A percentile compares a stretch with the other conserved stretches of the same genome.
Conservation (phyloP, 371 early-diverging fungal genomes). For the Rhizomucor miehei region DNA sequence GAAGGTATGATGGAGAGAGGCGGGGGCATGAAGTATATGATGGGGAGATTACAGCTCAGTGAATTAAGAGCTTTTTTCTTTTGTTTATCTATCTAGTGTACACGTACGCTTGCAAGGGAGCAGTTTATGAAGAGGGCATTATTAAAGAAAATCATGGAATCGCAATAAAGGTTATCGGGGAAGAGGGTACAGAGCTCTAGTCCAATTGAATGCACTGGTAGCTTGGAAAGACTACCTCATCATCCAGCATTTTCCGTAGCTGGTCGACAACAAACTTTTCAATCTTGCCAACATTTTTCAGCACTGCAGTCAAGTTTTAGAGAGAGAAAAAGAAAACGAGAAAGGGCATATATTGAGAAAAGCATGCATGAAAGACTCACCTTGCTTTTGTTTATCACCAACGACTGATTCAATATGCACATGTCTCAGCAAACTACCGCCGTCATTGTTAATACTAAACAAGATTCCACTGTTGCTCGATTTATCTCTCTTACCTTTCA, state of each 20-base stretch:
- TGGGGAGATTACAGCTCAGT: too few species aligned
- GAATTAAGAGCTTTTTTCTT: background rate
- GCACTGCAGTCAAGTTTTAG: conserved; percentile 35
- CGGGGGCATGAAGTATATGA: conserved; percentile 7
- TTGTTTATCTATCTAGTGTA: conserved; percentile 40
- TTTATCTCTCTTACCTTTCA: conserved; percentile 24
- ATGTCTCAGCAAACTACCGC: conserved; percentile 62
- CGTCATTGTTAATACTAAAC: background rate
- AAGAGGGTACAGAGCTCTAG: conserved; percentile 1
- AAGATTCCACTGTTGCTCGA: background rate
- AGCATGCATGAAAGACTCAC: conserved; percentile 31
- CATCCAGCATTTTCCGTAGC: conserved; percentile 82
- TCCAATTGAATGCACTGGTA: conserved; percentile 48
- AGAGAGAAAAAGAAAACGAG: background rate
- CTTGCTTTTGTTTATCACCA: conserved; percentile 87
- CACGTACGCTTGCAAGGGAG: conserved; percentile 77
- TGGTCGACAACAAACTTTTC: conserved; percentile 90
- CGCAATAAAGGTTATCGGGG: conserved; percentile 13
- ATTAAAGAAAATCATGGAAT: conserved; percentile 61
- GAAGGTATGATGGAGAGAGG: conserved; percentile 45
- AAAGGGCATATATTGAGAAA: too few species aligned
- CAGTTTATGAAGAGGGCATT: conserved; percentile 88
- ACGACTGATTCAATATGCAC: conserved; percentile 86
- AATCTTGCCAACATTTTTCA: conserved; percentile 93
- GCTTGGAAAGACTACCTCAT: conserved; percentile 88